These are phyloP conservation scores for Lantana camara DNA, from an alignment of 257 asterid genomes.

Conservation along the genomic window DNA sequence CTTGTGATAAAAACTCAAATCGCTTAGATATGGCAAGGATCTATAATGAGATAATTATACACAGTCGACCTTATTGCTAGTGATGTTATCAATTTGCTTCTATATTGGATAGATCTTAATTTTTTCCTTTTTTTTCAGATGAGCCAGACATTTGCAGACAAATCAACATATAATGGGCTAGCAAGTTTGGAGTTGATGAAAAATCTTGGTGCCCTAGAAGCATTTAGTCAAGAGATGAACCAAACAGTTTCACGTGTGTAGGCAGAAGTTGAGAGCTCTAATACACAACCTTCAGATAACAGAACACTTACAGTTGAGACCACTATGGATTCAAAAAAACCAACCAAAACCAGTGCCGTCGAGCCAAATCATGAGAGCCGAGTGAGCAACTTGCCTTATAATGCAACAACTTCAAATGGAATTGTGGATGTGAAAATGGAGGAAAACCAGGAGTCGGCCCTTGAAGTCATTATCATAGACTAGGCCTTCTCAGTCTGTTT, in stretches of 20 bases:
- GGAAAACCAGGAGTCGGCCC: neutral
- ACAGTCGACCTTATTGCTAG: neutral
- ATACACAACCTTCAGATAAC: slow-evolving; percentile 24
- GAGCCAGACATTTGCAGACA: slow-evolving; percentile 51
- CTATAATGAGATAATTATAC: slow-evolving; percentile 67
- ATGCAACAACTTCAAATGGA: slow-evolving; percentile 21
- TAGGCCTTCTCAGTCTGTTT: slow-evolving; percentile 8
- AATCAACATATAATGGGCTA: slow-evolving; percentile 35
- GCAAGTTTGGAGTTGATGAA: slow-evolving; percentile 48
- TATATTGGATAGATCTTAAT: neutral
- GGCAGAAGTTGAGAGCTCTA: slow-evolving; percentile 26
- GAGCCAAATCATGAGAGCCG: slow-evolving; percentile 18
- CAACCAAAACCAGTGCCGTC: neutral
- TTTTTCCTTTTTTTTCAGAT: slow-evolving; percentile 46
- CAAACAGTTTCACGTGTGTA: slow-evolving; percentile 48
- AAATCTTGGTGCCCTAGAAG: slow-evolving; percentile 49
- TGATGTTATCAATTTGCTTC: too few species aligned
- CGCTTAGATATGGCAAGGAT: slow-evolving; percentile 67
- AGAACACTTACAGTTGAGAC: slow-evolving; percentile 23
- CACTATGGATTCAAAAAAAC: slow-evolving; percentile 31
- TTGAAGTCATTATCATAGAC: slow-evolving; percentile 1
- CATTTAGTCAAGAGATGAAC: slow-evolving; percentile 43
- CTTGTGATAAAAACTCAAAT: slow-evolving; percentile 60
- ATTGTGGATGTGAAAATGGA: slow-evolving; percentile 24
- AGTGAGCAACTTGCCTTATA: slow-evolving; percentile 3